phyloP scores from a whole-genome alignment of 2,329 filamentous ascomycete genomes.

The Ilyonectria sp. region DNA sequence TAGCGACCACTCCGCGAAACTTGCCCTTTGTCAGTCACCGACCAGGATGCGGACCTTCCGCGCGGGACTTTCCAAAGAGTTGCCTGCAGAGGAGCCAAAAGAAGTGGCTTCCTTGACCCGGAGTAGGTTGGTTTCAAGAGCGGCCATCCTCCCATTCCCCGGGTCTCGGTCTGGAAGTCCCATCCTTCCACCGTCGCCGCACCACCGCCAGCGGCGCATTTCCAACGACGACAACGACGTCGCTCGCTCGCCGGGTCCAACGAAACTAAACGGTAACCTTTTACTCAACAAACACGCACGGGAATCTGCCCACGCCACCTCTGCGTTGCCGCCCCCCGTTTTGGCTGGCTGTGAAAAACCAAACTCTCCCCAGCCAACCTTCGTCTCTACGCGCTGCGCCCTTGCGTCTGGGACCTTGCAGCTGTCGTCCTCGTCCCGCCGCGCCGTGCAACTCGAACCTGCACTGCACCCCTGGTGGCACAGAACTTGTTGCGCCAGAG shows the following conservation, averaged over 20 bases:
- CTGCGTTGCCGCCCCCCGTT: too few relatives aligned
- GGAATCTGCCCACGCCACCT: neutral
- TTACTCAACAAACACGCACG: constrained; percentile 1
- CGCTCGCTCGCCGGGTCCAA: neutral
- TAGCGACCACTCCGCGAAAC: neutral
- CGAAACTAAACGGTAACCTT: too few relatives aligned
- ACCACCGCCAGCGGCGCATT: constrained; percentile 2
- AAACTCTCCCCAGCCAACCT: neutral
- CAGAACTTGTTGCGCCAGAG: neutral
- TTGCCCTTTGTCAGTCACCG: constrained; percentile 14
- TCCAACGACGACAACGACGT: neutral
- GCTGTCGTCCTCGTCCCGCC: constrained; percentile 10
- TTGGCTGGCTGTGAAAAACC: neutral
- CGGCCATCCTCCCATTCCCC: constrained; percentile 2
- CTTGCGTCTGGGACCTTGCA: constrained; percentile 19
- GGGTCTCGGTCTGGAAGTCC: neutral
- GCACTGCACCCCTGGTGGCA: constrained; percentile 1
- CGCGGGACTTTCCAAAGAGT: neutral
- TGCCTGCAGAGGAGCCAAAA: neutral
- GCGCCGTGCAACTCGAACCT: constrained; percentile 20
- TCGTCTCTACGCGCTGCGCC: neutral
- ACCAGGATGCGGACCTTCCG: neutral
- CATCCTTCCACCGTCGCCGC: neutral
- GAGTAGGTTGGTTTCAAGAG: neutral
- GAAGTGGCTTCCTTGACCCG: neutral